Percentiles rank a stretch among this genome's conserved stretches.
These are phyloP conservation scores for Camptophora hylomeconis DNA, from an alignment of 2,329 filamentous ascomycete genomes.

Conservation along the genomic window DNA sequence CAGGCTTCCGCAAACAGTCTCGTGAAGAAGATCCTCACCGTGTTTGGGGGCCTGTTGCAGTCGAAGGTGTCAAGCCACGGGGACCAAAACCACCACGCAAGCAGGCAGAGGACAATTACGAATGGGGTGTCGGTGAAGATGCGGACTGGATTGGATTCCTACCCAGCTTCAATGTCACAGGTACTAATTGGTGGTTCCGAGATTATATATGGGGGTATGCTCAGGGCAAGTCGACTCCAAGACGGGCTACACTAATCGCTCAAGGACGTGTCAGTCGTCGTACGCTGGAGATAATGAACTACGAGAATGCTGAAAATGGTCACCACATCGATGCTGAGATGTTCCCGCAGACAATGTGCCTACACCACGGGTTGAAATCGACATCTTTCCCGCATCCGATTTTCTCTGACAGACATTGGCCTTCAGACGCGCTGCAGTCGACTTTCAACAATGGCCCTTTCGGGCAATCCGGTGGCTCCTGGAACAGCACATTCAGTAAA, in stretches of 20 bases:
- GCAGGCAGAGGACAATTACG: slow-evolving; percentile 51
- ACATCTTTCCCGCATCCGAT: slow-evolving; percentile 68
- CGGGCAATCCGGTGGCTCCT: slow-evolving; percentile 20
- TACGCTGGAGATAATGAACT: slow-evolving; percentile 63
- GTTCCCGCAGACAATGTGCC: slow-evolving; percentile 58
- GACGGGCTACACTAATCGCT: slow-evolving; percentile 65
- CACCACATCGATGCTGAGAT: slow-evolving; percentile 72
- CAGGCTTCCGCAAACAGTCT: slow-evolving; percentile 13
- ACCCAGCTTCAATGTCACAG: slow-evolving; percentile 64
- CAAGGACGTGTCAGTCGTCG: slow-evolving; percentile 60
- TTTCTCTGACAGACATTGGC: slow-evolving; percentile 65
- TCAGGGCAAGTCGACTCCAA: slow-evolving; percentile 45
- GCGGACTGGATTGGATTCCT: slow-evolving; percentile 62
- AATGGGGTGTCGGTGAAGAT: slow-evolving; percentile 65
- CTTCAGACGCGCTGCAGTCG: slow-evolving; percentile 18
- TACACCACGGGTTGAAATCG: slow-evolving; percentile 67
- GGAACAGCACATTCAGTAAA: slow-evolving; percentile 23
- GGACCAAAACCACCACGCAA: slow-evolving; percentile 50
- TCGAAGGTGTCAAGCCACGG: slow-evolving; percentile 46
- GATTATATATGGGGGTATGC: slow-evolving; percentile 26
- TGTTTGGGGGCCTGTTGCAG: slow-evolving; percentile 52
- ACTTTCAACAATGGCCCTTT: slow-evolving; percentile 23
- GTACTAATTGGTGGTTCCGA: slow-evolving; percentile 52
- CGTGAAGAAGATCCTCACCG: slow-evolving; percentile 17
- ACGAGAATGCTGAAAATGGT: slow-evolving; percentile 53